phyloP scores from a whole-genome alignment of 352 stramenopile genomes.

The Globisporangium canariense region DNA sequence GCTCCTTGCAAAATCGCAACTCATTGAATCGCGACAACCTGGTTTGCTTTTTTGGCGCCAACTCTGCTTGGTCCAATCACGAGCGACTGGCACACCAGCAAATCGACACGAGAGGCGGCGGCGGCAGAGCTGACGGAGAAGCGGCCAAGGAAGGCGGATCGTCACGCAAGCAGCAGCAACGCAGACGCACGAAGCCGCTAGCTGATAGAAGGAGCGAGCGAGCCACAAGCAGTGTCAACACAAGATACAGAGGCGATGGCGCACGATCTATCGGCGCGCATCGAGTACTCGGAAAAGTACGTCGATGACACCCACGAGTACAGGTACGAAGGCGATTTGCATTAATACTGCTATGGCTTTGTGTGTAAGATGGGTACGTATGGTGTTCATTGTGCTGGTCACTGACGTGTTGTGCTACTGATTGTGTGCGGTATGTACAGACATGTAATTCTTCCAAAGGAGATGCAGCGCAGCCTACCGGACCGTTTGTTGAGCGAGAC shows the following conservation, averaged over 20 bases:
- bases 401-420: neutral
- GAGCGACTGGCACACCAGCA: no score
- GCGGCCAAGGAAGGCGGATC: no score
- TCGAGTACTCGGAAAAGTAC: conserved; percentile 96
- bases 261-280: conserved; percentile 86
- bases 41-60: no score
- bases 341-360: neutral
- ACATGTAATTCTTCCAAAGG: conserved; percentile 97
- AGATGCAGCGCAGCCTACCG: conserved; percentile 95
- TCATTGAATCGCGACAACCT: no score
- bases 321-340: conserved; percentile 40
- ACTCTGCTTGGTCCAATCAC: no score
- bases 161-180: no score
- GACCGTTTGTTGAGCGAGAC: conserved; percentile 95
- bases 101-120: no score
- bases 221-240: neutral
- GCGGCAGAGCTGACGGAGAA: no score
- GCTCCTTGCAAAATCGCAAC: no score
- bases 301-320: conserved; percentile 93
- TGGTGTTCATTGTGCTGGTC: neutral
- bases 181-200: neutral
- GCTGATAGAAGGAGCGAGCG: no score
- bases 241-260: conserved; percentile 38
- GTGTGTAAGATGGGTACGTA: neutral
- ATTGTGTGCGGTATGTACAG: conserved; percentile 25